Conservation (phyloP, 768 basidiomycete genomes). For the Chlorophyllum brunneum region DNA sequence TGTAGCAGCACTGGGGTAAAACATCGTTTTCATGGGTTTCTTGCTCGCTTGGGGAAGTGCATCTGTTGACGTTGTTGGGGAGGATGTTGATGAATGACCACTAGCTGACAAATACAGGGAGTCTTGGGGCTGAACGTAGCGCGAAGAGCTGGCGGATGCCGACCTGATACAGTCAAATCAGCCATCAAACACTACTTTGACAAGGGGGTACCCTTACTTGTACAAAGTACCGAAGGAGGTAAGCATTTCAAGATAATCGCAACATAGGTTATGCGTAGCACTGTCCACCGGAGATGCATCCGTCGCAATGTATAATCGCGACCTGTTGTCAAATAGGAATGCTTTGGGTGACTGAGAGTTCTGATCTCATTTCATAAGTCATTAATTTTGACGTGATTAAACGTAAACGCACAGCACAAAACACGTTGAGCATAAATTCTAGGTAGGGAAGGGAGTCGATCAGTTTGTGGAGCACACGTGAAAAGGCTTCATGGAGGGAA, state of each 20-base stretch:
- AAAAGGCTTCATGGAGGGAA: constrained; percentile 88
- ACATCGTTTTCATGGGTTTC: constrained; percentile 39
- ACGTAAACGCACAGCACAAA: constrained; percentile 57
- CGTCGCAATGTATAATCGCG: constrained; percentile 88
- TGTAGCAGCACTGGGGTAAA: constrained; percentile 69
- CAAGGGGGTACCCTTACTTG: constrained; percentile 43
- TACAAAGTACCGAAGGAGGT: constrained; percentile 85
- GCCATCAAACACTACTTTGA: not conserved
- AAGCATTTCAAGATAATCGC: constrained; percentile 86
- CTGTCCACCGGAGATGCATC: constrained; percentile 90
- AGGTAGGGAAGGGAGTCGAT: constrained; percentile 82
- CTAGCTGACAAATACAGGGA: constrained; percentile 24
- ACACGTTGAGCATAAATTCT: constrained; percentile 84
- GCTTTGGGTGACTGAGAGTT: constrained; percentile 92
- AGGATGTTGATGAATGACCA: constrained; percentile 15
- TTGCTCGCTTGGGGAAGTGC: constrained; percentile 14
- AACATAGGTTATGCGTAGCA: constrained; percentile 84
- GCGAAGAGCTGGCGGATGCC: constrained; percentile 9
- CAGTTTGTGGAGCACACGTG: constrained; percentile 82
- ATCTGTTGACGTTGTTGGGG: constrained; percentile 16
- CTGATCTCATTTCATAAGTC: constrained; percentile 33
- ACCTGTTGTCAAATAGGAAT: constrained; percentile 85
- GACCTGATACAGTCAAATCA: constrained; percentile 7
- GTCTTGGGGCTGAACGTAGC: constrained; percentile 9
- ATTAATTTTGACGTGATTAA: not conserved